Evolutionary conservation across 1,284 basidiomycete species (phyloP), one percentile per base, ranked within the genome.

Genomic region (Leccinum huronense): DNA sequence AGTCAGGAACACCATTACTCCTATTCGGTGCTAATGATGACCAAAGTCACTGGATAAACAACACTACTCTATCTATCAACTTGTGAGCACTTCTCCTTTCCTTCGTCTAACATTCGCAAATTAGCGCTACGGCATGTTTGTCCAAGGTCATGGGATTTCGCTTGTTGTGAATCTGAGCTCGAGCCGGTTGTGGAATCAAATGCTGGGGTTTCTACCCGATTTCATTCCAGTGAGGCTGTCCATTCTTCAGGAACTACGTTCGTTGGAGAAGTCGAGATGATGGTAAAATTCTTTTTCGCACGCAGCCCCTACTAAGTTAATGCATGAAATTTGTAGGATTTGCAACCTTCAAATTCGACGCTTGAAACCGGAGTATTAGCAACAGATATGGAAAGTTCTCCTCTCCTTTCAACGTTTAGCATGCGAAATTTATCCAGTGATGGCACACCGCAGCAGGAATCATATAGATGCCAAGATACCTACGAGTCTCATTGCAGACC

Each of bases 1-100:
- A 77, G 53, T 76, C 67, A n/a, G 73, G 73, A 59, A 68, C 68
- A 2, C 75, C 75, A 1, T 38, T 73, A 58, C 63, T 74, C 48
- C 19, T 74, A 14, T 65, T 74, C 1, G 65, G 68, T 54, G 53
- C 36, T 23, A 23, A 23, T 23, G 23, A 23, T 23, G 19, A 58
- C 4, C 60, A 57, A 3, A 62, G 67, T 27, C 42, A 11, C 40
- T 77, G 73, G 73, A 62, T 57, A 57, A 62, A 57, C 31, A 19
- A 66, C 48, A 70, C 66, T n/a, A 68, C 67, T 14, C 53, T 74
- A 3, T 60, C 16, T 13, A 27, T 74, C 13, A 63, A 72, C 55
- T 10, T 72, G 73, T 77, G 58, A 66, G 74, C 13, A 1, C 30
- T 55, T 31, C 53, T 48, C 51, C 1, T 60, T 45, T 60, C 36